Conservation (phyloP, 2,329 filamentous ascomycete species). For the Paraphaeosphaeria sporulosa region DNA sequence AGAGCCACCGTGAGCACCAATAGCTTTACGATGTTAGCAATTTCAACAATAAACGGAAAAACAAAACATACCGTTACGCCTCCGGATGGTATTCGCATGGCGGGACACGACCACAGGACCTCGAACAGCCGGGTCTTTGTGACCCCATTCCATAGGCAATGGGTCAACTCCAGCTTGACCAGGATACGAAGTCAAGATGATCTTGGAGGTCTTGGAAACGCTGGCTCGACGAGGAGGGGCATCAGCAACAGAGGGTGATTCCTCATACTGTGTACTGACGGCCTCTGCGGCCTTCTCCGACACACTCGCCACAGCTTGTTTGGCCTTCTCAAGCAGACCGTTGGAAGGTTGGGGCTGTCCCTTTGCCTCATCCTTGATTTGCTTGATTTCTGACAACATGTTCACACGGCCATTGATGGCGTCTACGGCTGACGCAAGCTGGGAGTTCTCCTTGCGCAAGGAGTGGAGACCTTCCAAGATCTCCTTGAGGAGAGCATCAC, state of each 20-base stretch:
- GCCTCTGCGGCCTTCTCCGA: conserved; percentile 46
- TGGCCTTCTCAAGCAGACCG: conserved; percentile 31
- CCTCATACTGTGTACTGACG: conserved; percentile 51
- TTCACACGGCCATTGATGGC: conserved; percentile 69
- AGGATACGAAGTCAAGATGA: conserved; percentile 84
- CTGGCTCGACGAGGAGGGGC: conserved; percentile 49
- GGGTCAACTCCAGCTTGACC: conserved; percentile 94
- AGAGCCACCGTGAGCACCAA: conserved; percentile 82
- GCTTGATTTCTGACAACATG: conserved; percentile 65
- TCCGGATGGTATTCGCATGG: conserved; percentile 75
- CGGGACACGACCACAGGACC: conserved; percentile 90
- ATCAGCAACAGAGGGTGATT: conserved; percentile 41
- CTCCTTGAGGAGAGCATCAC: conserved; percentile 58
- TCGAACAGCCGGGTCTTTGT: conserved; percentile 74
- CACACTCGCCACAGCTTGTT: conserved; percentile 35
- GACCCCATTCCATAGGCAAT: conserved; percentile 87
- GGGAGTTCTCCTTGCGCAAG: conserved; percentile 64
- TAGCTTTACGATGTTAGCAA: conserved; percentile 53
- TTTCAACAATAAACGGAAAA: not conserved
- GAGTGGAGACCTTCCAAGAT: conserved; percentile 63
- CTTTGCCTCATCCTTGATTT: conserved; percentile 60
- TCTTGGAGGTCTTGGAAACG: conserved; percentile 63
- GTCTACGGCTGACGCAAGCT: conserved; percentile 65
- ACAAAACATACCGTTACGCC: conserved; percentile 72
- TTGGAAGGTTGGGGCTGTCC: conserved; percentile 26